Percentiles rank a stretch among this genome's conserved stretches.
Conservation (phyloP, 768 basidiomycete species). For the Tremella mesenterica region DNA sequence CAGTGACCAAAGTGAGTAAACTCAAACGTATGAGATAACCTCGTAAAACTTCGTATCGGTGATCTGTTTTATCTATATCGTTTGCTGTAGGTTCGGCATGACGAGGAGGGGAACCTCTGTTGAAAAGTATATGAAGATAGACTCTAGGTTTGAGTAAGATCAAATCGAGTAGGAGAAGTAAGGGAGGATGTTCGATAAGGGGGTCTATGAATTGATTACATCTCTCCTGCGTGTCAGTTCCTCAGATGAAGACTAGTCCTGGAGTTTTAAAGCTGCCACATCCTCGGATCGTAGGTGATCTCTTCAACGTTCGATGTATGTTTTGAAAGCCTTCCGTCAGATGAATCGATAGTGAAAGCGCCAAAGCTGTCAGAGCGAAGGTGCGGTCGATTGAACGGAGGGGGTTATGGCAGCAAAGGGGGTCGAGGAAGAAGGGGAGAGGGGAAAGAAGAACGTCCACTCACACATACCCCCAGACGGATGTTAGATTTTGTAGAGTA, state of each 20-base stretch:
- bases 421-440: too few species aligned
- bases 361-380: too few species aligned
- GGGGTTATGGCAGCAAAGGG: too few species aligned
- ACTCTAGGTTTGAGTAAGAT: conserved; percentile 43
- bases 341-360: too few species aligned
- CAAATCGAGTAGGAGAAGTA: conserved; percentile 42
- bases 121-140: conserved; percentile 43
- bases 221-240: conserved; percentile 13
- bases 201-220: conserved; percentile 43
- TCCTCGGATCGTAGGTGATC: too few species aligned
- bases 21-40: conserved; percentile 6
- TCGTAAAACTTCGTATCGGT: conserved; percentile 1
- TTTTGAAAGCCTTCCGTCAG: too few species aligned
- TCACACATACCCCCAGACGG: conserved; percentile 42
- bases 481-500: conserved; percentile 44
- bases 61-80: neutral
- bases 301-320: too few species aligned
- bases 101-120: conserved; percentile 29
- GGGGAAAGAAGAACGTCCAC: conserved; percentile 2
- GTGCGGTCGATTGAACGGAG: too few species aligned
- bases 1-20: conserved; percentile 3
- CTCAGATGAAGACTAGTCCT: neutral
- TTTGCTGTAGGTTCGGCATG: neutral
- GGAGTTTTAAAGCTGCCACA: too few species aligned
- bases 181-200: conserved; percentile 42